Base-by-base conservation (phyloP, 371 early-diverging fungal genomes). In the Mortierella sp. region DNA sequence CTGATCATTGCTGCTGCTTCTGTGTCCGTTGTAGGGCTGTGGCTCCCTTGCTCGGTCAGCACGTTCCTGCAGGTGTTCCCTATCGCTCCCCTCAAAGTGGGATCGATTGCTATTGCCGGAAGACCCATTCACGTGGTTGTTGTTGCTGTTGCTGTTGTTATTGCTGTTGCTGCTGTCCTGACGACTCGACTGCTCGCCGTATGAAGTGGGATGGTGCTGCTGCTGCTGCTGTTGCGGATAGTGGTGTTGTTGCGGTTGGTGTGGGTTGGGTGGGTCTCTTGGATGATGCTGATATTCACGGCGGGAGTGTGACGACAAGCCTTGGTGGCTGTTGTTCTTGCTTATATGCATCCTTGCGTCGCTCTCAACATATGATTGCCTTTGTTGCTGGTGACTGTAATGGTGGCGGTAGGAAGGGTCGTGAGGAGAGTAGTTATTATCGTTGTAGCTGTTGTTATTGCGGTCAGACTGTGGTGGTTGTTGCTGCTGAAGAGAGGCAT, bases 331-430 rank as follows among this genome's bases (percentile, higher is more conserved):
- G 45, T 16, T 45, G 48, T 48, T 28, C 31, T 63, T 28, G 45
- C 21, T 45, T 28, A 19, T 31, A 26, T 71, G 45, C 26, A 65
- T 65, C 68, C 68, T 65, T 21, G 34, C 10, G 21, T 65, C 68
- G 42, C 26, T 71, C 13, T 16, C 47, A 45, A 26, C 38, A 45
- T 47, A 48, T 3, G 42, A n/a, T 2, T 48, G 74, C 10, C 31
- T 63, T 42, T 58, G 73, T 21, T 52, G 80, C 24, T 76, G 79
- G n/a, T 47, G 81, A 9, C 60, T 65, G 14, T 57, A 70, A 3
- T 60, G 80, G 21, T 45, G n/a, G 14, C 45, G 70, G 68, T 68
- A 26, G 28, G 70, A 57, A 44, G 44, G 48, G 50, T 57, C 26
- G 48, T 70, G 73, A 19, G 70, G 10, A 26, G 54, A 34, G 38